Base-by-base conservation (phyloP, 169 alveolate species). In the Condylostoma magnum region DNA sequence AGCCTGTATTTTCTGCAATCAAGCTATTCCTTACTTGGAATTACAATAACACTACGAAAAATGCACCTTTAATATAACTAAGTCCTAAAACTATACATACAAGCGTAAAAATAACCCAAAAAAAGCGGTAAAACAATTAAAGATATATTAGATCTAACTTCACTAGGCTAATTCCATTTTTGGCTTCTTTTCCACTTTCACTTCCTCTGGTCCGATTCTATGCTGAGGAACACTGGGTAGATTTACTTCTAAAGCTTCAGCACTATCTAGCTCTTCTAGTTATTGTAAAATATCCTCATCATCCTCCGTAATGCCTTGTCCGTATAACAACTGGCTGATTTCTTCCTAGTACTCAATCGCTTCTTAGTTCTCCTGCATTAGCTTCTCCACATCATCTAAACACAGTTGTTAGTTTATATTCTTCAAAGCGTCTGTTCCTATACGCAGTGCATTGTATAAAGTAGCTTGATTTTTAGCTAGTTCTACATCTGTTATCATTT, bases 321-420 rank as follows among this genome's bases (percentile, higher is more conserved):
- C 53, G 20, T 47, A n/a, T 3, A 57, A 37, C 15, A 34, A 28
- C 28, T 27, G 28, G 28, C 69, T 51, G 4, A 57, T 36, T 57
- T 57, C 51, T 57, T 57, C 53, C 28, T 57, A 51, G 27, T 57
- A 57, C n/a, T 57, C 69, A 18, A 57, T 57, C 25, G 53, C 69
- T 57, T 57, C 69, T 6, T 47, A 47, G 18, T 47, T 57, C 38
- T 57, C 69, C 38, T 57, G 53, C 69, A 57, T 57, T 34, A 57
- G 69, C 27, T 57, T 57, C 18, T 57, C 52, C 3, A 37, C 69
- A 57, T 57, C 69, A 18, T 57, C 69, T 20, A 57, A 28, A 1
- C 53, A 34, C 20, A 57, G 28, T 57, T 57, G 69, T 33, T 57
- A 18, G 50, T 57, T 57, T 30, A 57, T 30, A 28, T 37, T 15